Conservation (phyloP, 441 rosid genomes). For the Jatropha podagrica region DNA sequence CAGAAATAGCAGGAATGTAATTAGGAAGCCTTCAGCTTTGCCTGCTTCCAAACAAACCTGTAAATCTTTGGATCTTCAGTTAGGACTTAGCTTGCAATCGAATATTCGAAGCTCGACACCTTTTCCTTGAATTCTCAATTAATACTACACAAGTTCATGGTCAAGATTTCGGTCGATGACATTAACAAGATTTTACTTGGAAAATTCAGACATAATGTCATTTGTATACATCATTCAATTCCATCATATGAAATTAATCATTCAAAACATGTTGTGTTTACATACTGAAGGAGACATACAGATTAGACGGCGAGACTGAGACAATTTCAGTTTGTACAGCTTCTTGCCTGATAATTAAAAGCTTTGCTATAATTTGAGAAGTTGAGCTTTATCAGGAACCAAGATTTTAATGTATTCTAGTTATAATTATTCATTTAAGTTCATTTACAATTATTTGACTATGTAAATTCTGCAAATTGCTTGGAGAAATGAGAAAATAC, state of each 20-base stretch:
- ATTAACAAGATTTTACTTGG: background rate
- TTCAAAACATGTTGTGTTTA: background rate
- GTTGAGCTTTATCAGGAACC: background rate
- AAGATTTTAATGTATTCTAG: conserved; percentile 1
- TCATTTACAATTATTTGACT: background rate
- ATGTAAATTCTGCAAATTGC: conserved; percentile 7
- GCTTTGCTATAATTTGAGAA: background rate
- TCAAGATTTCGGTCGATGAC: background rate
- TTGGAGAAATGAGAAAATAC: background rate
- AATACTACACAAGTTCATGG: background rate
- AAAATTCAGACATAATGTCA: background rate
- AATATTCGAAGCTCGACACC: conserved; percentile 29
- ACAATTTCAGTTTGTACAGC: background rate
- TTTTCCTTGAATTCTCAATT: conserved; percentile 15
- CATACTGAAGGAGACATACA: conserved; percentile 8
- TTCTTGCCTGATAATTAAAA: background rate
- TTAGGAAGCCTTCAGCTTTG: conserved; percentile 34
- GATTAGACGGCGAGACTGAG: background rate
- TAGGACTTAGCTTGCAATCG: conserved; percentile 52
- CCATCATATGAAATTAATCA: background rate
- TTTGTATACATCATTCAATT: background rate
- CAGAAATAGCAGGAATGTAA: conserved; percentile 26
- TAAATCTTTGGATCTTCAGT: conserved; percentile 68
- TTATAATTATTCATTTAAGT: conserved; percentile 1
- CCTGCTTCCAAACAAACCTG: conserved; percentile 46